Conservation (phyloP, 2,329 filamentous ascomycete species). For the Moelleriella libera region DNA sequence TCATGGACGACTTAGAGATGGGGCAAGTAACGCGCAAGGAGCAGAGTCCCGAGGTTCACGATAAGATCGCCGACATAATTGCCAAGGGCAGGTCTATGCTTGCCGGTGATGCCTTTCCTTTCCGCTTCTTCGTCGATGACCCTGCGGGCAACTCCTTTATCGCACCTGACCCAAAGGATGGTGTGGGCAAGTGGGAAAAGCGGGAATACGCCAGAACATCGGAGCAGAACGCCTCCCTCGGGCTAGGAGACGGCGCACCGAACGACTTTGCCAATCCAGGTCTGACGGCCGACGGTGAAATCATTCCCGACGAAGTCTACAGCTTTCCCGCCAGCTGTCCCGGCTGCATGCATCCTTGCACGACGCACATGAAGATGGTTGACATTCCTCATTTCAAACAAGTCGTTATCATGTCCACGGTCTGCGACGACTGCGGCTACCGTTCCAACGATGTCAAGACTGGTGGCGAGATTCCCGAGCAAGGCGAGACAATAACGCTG, state of each 20-base stretch:
- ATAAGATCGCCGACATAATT: slow-evolving; percentile 67
- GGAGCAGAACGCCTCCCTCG: slow-evolving; percentile 77
- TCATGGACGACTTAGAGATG: slow-evolving; percentile 66
- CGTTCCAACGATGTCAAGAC: slow-evolving; percentile 97
- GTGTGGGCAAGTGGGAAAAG: slow-evolving; percentile 78
- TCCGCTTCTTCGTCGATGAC: slow-evolving; percentile 79
- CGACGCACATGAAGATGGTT: slow-evolving; percentile 97
- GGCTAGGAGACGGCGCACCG: slow-evolving; percentile 50
- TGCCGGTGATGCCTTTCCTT: slow-evolving; percentile 65
- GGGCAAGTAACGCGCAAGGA: slow-evolving; percentile 74
- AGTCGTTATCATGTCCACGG: slow-evolving; percentile 88
- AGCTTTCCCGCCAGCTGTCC: slow-evolving; percentile 85
- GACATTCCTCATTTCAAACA: slow-evolving; percentile 98
- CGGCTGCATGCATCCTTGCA: slow-evolving; percentile 73
- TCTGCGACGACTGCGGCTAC: slow-evolving; percentile 85
- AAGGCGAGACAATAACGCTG: slow-evolving; percentile 73
- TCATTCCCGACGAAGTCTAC: slow-evolving; percentile 86
- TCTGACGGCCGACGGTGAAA: slow-evolving; percentile 51
- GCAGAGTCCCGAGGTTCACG: slow-evolving; percentile 61
- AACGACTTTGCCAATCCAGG: slow-evolving; percentile 36
- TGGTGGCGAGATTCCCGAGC: slow-evolving; percentile 77
- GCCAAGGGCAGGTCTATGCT: slow-evolving; percentile 63
- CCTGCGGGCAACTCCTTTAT: slow-evolving; percentile 95
- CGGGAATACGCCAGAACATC: slow-evolving; percentile 69
- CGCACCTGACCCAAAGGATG: slow-evolving; percentile 67